Evolutionary conservation across 257 asterid genomes (phyloP), one percentile per base, ranked within the genome.

Genomic region (Mitragyna speciosa): DNA sequence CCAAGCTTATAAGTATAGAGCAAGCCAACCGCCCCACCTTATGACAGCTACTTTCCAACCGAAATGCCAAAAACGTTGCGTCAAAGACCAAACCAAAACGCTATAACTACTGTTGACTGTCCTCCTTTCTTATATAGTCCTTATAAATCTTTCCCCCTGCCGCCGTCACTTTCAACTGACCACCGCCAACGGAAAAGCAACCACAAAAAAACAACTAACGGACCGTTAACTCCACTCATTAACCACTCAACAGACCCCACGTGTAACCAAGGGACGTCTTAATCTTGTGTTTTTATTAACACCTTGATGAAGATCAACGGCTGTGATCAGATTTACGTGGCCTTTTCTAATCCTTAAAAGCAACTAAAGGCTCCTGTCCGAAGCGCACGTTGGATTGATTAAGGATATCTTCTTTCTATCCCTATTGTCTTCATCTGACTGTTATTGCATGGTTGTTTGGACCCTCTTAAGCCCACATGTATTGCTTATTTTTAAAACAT

Each of bases 321-420:
- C 56, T 36, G 12, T 0, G 82, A 56, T 71, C 19, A 31, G 1
- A 70, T 14, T 14, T 70, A 76, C 86, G 86, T 83, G 86, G 83
- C 66, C 22, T 6, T 36, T 69, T 56, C 24, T 70, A 24, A 28
- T 39, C 86, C 84, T 59, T 80, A 75, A 48, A n/a, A 22, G 31
- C 36, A 36, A 70, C 20, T 56, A 49, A 17, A 52, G 70, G 47
- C 49, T 67, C 28, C 61, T 58, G 76, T 82, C 49, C 63, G 71
- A 76, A 12, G 31, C 75, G 70, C 67, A 65, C 78, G 81, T 70
- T 71, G 74, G 76, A 51, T 79, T 80, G 20, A 51, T 51, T 59
- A 12, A n/a, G 58, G 63, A 48, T 59, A 58, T 33, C 39, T 22
- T 56, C 39, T 77, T 41, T 4, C 45, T 67, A 68, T 71, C 70